Evolutionary conservation across 2,329 filamentous ascomycete species (phyloP).

Genomic region (Aureobasidium vineae): DNA sequence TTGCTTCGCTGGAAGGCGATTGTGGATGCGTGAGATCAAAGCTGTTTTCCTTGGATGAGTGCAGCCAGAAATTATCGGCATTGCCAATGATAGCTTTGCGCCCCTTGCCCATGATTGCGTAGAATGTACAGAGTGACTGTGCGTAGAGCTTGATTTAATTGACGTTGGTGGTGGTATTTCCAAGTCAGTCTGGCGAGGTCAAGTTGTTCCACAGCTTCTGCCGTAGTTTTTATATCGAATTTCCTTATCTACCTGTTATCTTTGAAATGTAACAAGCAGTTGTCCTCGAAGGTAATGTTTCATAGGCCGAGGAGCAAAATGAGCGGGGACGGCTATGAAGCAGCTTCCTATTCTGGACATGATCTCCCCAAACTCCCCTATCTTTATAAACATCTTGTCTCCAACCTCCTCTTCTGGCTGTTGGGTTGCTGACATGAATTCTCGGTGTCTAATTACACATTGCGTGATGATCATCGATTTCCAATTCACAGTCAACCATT

Average conservation of each 20-base stretch:
- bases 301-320: background rate
- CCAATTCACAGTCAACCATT: background rate
- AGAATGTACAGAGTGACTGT: background rate
- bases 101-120: constrained; percentile 24
- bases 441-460: background rate
- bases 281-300: background rate
- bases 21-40: constrained; percentile 50
- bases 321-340: background rate
- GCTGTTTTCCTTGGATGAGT: constrained; percentile 41
- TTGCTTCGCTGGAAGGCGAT: constrained; percentile 33
- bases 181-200: background rate
- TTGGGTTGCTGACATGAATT: background rate
- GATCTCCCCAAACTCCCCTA: background rate
- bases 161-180: background rate
- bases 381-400: background rate
- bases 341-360: constrained; percentile 15
- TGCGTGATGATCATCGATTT: background rate
- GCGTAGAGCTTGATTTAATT: background rate
- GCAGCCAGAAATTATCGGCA: constrained; percentile 47
- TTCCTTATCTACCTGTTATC: constrained; percentile 14
- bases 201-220: background rate
- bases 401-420: background rate
- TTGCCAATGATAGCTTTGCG: constrained; percentile 46
- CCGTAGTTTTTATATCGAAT: background rate
- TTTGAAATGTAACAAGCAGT: background rate